Base-by-base conservation (phyloP, 345 rosid genomes). In the Sisymbrium irio region DNA sequence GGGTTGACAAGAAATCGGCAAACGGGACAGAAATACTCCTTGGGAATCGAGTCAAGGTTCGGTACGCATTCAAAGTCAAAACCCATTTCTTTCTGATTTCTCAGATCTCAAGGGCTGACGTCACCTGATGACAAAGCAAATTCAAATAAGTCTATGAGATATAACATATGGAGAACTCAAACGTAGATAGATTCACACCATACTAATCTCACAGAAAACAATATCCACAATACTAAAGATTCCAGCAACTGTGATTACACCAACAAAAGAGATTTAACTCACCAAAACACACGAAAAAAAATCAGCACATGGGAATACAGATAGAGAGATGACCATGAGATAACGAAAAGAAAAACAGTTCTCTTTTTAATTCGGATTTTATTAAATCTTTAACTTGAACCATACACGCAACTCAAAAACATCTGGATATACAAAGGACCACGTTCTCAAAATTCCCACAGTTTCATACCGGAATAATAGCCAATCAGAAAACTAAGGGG, bases 1-100 rank as follows among this genome's bases (percentile, higher is more conserved):
- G 97, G 97, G 77, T 82, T 78, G 28, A 92, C 84, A 10, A 92
- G 91, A 56, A 86, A 54, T 5, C 90, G 88, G 65, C 96, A 92
- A 46, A 89, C 89, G 7, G 96, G 88, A 62, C 97, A 92, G 71
- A 92, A 92, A 75, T 83, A 86, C 80, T 89, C 96, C 20, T 89
- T 89, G 4, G 93, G 80, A 13, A 92, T 77, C 54, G 88, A 83
- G 77, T 92, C 89, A 67, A 87, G 88, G 77, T 86, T 89, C 36
- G 75, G 54, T 62, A 92, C 80, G 77, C 96, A 89, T 67, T 88
- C 90, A 7, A 18, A 11, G 28, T 59, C 30, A 14, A 86, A 92
- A 7, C 97, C 97, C 97, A 92, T 88, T 50, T 7, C 7, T 0
- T 30, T 4, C 0, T 30, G 1, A 0, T 51, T 33, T 42, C 7